Conservation (phyloP, 192 early-diverging fungal species). For the Geosiphon pyriformis region DNA sequence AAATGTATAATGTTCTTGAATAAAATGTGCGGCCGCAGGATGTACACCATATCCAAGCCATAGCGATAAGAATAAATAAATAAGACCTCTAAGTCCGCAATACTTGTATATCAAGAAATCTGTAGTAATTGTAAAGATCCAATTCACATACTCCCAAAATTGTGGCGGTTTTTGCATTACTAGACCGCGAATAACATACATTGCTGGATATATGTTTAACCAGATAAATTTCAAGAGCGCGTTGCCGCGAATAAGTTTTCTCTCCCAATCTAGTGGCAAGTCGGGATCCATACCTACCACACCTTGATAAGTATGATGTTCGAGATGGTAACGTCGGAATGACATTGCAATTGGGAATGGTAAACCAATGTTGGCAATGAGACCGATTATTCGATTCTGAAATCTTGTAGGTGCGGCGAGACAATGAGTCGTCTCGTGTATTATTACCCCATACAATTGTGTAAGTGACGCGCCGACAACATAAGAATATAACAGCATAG, state of each 20-base stretch:
- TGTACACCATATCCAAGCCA: slow-evolving; percentile 85
- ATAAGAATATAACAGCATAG: slow-evolving; percentile 63
- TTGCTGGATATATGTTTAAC: slow-evolving; percentile 79
- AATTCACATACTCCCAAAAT: slow-evolving; percentile 76
- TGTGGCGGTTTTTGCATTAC: slow-evolving; percentile 61
- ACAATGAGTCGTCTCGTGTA: slow-evolving; percentile 91
- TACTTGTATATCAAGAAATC: slow-evolving; percentile 50
- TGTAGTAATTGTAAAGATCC: slow-evolving; percentile 57
- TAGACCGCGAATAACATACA: slow-evolving; percentile 78
- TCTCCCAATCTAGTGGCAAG: slow-evolving; percentile 85
- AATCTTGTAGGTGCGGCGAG: slow-evolving; percentile 68
- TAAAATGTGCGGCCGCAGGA: slow-evolving; percentile 92
- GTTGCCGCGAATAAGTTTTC: slow-evolving; percentile 65
- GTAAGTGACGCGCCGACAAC: slow-evolving; percentile 80
- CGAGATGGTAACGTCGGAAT: slow-evolving; percentile 85
- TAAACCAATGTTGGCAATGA: slow-evolving; percentile 83
- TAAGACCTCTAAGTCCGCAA: slow-evolving; percentile 59
- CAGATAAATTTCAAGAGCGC: slow-evolving; percentile 66
- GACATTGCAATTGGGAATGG: slow-evolving; percentile 74
- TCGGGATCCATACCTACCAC: slow-evolving; percentile 92
- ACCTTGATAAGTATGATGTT: slow-evolving; percentile 97
- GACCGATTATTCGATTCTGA: slow-evolving; percentile 76
- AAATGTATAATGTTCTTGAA: slow-evolving; percentile 97
- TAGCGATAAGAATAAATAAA: slow-evolving; percentile 64
- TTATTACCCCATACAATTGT: slow-evolving; percentile 72